Conservation (phyloP, 805 yeast species). For the Teunomyces gatunensis region DNA sequence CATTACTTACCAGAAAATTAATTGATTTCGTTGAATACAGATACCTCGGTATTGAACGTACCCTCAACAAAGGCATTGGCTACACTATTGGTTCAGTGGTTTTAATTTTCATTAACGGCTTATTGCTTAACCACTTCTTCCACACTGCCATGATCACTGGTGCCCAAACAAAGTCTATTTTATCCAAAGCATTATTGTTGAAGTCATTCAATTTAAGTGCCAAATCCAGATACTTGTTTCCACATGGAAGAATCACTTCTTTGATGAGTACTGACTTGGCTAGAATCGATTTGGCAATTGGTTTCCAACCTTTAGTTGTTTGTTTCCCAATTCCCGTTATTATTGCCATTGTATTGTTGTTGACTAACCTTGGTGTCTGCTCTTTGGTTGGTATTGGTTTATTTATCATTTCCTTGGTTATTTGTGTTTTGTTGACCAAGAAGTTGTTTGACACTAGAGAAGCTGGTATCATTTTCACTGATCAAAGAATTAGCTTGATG, state of each 20-base stretch:
- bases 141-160: constrained; percentile 44
- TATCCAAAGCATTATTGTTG: constrained; percentile 37
- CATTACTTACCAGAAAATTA: constrained; percentile 62
- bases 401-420: constrained; percentile 31
- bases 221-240: constrained; percentile 31
- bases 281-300: constrained; percentile 43
- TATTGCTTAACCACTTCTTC: constrained; percentile 41
- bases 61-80: constrained; percentile 65
- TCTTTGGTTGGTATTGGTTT: constrained; percentile 43
- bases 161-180: constrained; percentile 37
- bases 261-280: constrained; percentile 44
- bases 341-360: constrained; percentile 35
- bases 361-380: constrained; percentile 37
- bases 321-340: constrained; percentile 44
- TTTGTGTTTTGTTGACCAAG: constrained; percentile 35
- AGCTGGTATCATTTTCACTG: constrained; percentile 37
- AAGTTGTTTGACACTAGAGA: constrained; percentile 36
- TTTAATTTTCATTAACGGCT: constrained; percentile 46
- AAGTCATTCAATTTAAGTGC: constrained; percentile 39
- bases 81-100: constrained; percentile 67
- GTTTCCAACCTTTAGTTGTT: constrained; percentile 41
- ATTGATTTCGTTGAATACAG: constrained; percentile 61
- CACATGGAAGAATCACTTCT: constrained; percentile 40
- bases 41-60: constrained; percentile 39
- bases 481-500: constrained; percentile 40